A percentile compares a stretch with the other conserved stretches of the same genome.
phyloP scores from a whole-genome alignment of 148 eudicot species.

The Rhododendron simsii region DNA sequence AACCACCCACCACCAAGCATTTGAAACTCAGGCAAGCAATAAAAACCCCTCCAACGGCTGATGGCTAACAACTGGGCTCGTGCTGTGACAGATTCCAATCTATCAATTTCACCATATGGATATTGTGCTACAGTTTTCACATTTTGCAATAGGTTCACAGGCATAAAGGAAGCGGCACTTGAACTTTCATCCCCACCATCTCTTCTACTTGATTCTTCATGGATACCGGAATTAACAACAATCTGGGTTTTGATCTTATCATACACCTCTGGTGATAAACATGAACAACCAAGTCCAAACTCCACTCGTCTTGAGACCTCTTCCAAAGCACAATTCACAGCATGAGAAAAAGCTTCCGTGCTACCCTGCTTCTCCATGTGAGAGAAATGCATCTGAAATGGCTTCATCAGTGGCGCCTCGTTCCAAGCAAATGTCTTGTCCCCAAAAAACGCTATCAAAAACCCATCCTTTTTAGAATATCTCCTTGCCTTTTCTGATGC shows the following conservation, averaged over 20 bases:
- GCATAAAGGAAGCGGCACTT: slow-evolving; percentile 38
- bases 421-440: slow-evolving; percentile 80
- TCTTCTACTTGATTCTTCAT: slow-evolving; percentile 32
- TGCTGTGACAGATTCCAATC: slow-evolving; percentile 36
- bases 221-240: slow-evolving; percentile 55
- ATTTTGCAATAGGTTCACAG: slow-evolving; percentile 39
- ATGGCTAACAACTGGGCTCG: slow-evolving; percentile 57
- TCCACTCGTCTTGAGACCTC: slow-evolving; percentile 69
- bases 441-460: slow-evolving; percentile 68
- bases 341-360: slow-evolving; percentile 47
- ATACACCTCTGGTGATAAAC: slow-evolving; percentile 45
- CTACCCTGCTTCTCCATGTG: slow-evolving; percentile 63
- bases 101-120: slow-evolving; percentile 31
- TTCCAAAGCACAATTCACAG: slow-evolving; percentile 60
- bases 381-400: slow-evolving; percentile 49
- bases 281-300: slow-evolving; percentile 60
- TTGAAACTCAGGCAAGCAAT: slow-evolving; percentile 39
- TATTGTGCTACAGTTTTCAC: slow-evolving; percentile 39
- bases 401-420: slow-evolving; percentile 45
- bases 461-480: slow-evolving; percentile 38
- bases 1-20: slow-evolving; percentile 23
- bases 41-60: slow-evolving; percentile 61
- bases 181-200: slow-evolving; percentile 45
- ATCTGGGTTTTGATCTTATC: slow-evolving; percentile 38
- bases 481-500: slow-evolving; percentile 55